Conservation (phyloP, 2,329 filamentous ascomycete genomes). For the Penicillium rolfsii region DNA sequence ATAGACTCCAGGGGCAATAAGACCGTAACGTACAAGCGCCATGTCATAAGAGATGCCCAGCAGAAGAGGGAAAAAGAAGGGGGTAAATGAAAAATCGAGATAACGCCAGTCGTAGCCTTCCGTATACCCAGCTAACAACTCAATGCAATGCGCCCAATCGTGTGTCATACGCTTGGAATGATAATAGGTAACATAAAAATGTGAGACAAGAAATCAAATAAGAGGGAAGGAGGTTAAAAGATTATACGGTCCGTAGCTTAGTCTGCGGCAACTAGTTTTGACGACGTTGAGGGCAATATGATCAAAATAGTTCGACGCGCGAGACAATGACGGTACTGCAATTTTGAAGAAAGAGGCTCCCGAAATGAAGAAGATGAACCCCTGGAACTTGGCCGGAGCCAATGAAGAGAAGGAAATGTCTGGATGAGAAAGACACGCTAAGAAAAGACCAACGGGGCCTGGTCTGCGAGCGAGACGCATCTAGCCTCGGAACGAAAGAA, state of each 20-base stretch:
- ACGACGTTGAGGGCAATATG: conserved; percentile 15
- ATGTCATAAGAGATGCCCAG: background rate
- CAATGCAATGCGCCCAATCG: conserved; percentile 13
- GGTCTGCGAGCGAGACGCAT: background rate
- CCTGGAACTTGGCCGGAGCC: background rate
- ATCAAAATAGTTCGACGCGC: conserved; percentile 16
- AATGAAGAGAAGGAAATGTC: background rate
- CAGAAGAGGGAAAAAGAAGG: background rate
- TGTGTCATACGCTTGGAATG: conserved; percentile 5
- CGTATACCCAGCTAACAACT: conserved; percentile 22
- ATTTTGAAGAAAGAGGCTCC: background rate
- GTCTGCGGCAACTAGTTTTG: conserved; percentile 12
- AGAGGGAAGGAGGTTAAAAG: no score
- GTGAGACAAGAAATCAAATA: background rate
- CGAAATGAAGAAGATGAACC: background rate
- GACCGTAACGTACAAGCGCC: conserved; percentile 8
- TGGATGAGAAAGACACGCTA: background rate
- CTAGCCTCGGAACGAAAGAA: background rate
- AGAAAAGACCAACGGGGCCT: background rate
- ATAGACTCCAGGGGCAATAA: background rate
- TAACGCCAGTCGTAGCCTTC: conserved; percentile 20
- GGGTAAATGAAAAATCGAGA: conserved; percentile 3
- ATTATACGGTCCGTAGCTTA: conserved; percentile 8
- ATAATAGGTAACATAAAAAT: background rate
- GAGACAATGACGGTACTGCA: background rate